Base-by-base conservation (phyloP, 2,329 filamentous ascomycete genomes). In the Pseudogymnoascus sp. region DNA sequence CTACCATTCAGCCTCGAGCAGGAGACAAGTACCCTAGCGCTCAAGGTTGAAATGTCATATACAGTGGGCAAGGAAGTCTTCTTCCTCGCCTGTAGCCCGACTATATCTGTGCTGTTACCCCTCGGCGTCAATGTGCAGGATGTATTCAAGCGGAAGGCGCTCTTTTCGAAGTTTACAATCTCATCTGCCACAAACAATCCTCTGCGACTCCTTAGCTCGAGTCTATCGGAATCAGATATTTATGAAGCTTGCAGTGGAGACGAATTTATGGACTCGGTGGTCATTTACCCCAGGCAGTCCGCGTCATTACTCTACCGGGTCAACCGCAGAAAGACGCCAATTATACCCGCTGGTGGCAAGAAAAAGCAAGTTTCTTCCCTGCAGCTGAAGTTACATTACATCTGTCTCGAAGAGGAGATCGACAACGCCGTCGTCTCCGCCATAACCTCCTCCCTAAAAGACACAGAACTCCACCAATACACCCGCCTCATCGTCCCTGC, bases 61-160 rank as follows among this genome's bases (percentile, higher is more conserved):
- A 82, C 82, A 1, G 93, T 90, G 0, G 79, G 85, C 0, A 77
- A 83, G 2, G 89, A 87, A 2, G 79, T 78, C 6, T 90, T 91
- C 67, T 79, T 81, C 62, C 88, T 87, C 72, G 82, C 85, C 14
- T 83, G 82, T 14, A 80, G 81, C 6, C 82, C 84, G 19, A 83
- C 81, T 3, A 80, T 96, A 19, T 82, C 87, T 2, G 88, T 95
- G 1, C 83, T 89, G 1, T 79, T 99, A 4, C 90, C 91, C 0
- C 81, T 99, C 3, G 93, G 93, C 2, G 95, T 99, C 66, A 97
- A 97, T 68, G 95, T 99, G 5, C 93, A 97, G 70, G 95, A 99
- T 69, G 85, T 96, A 29, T 97, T 97, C 79, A 96, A 96, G 72
- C 86, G 91, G 66, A 78, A 86, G 6, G 82, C 85, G 0, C 80